Base-by-base conservation (phyloP, 1,284 basidiomycete species). In the Cerioporus squamosus region DNA sequence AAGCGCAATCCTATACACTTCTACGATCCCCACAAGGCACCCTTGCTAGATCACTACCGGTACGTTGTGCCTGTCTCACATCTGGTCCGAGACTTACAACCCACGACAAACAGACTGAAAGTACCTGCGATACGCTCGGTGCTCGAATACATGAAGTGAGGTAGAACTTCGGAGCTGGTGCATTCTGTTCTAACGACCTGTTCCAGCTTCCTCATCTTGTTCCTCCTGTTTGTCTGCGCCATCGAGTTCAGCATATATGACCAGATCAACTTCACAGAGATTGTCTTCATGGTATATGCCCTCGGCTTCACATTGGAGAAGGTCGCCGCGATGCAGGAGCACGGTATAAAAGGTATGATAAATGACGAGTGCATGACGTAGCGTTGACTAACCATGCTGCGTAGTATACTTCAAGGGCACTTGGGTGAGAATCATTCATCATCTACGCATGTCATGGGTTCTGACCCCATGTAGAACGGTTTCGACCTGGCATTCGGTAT, bases 1-100 rank as follows among this genome's bases (percentile, higher is more conserved):
- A 97, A 97, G 78, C 85, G 90, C 51, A 93, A 86, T 33, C 94
- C 95, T 1, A 86, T 97, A 38, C 93, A 95, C 74, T 92, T 97
- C 68, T 97, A 97, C 73, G 94, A 98, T 70, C 95, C 95, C 1
- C 88, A 94, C 70, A 94, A 88, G 70, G 95, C 95, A 0, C 94
- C 95, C 12, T 74, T 97, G 24, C 82, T 98, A 5, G 95, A 98
- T 70, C 95, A 98, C 73, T 95, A 97, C 68, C 86, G 93, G 90
- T 91, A 58, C 23, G 18, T 24, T 40, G 44, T 39, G 5, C 29
- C 29, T 23, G 23, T 29, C n/a, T 48, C 33, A 12, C 1, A 6
- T 46, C 18, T 22, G 14, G 22, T 39, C 18, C 15, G 43, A 48
- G 50, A 48, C 51, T 33, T 3, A 29, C 52, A 52, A 51, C 58